Percentiles rank a stretch among this genome's conserved stretches.
These are phyloP conservation scores for Schizosaccharomyces osmophilus DNA, from an alignment of 805 yeast genomes.

Conservation along the genomic window DNA sequence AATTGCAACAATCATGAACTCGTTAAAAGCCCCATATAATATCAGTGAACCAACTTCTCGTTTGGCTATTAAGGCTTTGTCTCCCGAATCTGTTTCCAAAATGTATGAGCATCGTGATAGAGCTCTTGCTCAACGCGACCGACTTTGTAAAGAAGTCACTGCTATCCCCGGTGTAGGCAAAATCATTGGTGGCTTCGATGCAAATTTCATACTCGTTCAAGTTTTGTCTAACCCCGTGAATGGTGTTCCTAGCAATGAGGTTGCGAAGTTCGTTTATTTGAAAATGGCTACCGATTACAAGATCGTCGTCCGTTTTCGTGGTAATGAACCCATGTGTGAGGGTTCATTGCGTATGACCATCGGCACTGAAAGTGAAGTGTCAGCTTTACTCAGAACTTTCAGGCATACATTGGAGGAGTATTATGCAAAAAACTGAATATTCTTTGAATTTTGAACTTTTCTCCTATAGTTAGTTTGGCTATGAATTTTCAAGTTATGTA, in stretches of 20 bases:
- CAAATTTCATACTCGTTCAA: conserved; percentile 63
- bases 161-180: conserved; percentile 40
- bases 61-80: conserved; percentile 51
- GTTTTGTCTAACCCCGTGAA: conserved; percentile 26
- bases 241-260: conserved; percentile 40
- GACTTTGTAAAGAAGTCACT: conserved; percentile 29
- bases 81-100: conserved; percentile 25
- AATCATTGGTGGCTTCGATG: conserved; percentile 62
- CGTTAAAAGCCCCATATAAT: conserved; percentile 91
- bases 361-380: conserved; percentile 63
- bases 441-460: neutral
- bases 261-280: conserved; percentile 44
- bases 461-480: neutral
- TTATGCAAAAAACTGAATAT: neutral
- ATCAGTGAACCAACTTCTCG: conserved; percentile 60
- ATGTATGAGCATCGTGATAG: conserved; percentile 32
- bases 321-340: conserved; percentile 64
- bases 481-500: too few relatives aligned
- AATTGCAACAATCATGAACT: conserved; percentile 45
- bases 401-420: conserved; percentile 6
- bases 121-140: conserved; percentile 30
- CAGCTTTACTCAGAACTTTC: conserved; percentile 27
- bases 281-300: conserved; percentile 44
- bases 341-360: conserved; percentile 75
- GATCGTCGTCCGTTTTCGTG: conserved; percentile 80